These are phyloP conservation scores for Candida takata DNA, from an alignment of 805 yeast species.

Conservation along the genomic window DNA sequence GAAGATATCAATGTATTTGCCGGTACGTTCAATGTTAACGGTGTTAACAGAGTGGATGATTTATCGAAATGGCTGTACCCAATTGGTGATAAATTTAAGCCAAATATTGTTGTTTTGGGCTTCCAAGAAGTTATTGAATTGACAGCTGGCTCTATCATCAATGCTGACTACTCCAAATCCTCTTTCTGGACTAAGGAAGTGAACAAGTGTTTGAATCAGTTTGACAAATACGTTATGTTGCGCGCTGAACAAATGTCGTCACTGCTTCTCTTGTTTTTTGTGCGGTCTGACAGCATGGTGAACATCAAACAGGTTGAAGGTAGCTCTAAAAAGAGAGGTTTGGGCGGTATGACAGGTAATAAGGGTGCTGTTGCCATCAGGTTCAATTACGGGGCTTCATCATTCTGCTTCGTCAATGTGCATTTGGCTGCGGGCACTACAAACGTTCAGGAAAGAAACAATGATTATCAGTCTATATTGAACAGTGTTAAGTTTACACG, in stretches of 20 bases:
- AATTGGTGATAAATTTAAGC: slow-evolving; percentile 43
- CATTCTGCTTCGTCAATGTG: slow-evolving; percentile 79
- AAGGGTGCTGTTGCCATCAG: slow-evolving; percentile 95
- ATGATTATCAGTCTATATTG: slow-evolving; percentile 70
- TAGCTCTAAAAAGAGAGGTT: slow-evolving; percentile 89
- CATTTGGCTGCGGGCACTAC: slow-evolving; percentile 91
- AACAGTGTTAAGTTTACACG: slow-evolving; percentile 75
- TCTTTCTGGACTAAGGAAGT: slow-evolving; percentile 73
- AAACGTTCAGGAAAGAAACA: slow-evolving; percentile 78
- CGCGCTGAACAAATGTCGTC: slow-evolving; percentile 76
- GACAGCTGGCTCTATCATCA: slow-evolving; percentile 84
- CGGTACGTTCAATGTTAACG: slow-evolving; percentile 88
- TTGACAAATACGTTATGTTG: slow-evolving; percentile 51
- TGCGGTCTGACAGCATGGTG: slow-evolving; percentile 38
- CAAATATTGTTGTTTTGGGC: slow-evolving; percentile 85
- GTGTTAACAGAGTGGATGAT: slow-evolving; percentile 52
- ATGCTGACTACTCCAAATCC: slow-evolving; percentile 75
- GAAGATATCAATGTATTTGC: slow-evolving; percentile 59
- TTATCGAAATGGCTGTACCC: slow-evolving; percentile 80
- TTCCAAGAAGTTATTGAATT: slow-evolving; percentile 92
- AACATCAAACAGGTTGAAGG: slow-evolving; percentile 82
- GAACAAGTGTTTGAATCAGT: slow-evolving; percentile 51
- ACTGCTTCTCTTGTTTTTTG: slow-evolving; percentile 56
- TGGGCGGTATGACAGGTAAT: slow-evolving; percentile 96
- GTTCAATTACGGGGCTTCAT: slow-evolving; percentile 71